Conservation (phyloP, 2,329 filamentous ascomycete genomes). For the Penicillium vulpinum region DNA sequence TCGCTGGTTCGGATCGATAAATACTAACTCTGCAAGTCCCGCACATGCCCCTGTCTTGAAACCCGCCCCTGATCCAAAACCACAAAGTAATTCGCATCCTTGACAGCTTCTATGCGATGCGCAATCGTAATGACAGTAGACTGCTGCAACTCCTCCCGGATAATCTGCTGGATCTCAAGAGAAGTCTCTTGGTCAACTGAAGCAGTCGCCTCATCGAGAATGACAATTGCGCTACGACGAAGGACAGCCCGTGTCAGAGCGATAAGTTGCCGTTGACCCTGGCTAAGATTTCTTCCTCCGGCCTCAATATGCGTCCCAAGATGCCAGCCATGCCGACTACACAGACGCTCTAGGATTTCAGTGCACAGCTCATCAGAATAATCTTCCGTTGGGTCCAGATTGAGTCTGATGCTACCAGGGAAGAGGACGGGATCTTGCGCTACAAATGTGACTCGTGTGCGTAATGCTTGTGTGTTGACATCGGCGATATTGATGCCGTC, state of each 20-base stretch:
- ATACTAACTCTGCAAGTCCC: constrained; percentile 19
- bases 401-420: constrained; percentile 60
- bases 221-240: constrained; percentile 60
- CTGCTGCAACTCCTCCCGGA: constrained; percentile 37
- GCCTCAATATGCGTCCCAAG: constrained; percentile 59
- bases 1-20: neutral
- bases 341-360: constrained; percentile 56
- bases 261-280: constrained; percentile 66
- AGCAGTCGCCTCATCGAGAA: constrained; percentile 67
- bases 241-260: constrained; percentile 64
- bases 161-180: constrained; percentile 41
- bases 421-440: constrained; percentile 68
- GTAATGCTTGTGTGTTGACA: constrained; percentile 60
- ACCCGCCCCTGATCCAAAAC: constrained; percentile 55
- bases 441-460: constrained; percentile 64
- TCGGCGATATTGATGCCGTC: constrained; percentile 62
- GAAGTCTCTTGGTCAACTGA: constrained; percentile 65
- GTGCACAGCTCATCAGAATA: constrained; percentile 58
- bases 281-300: constrained; percentile 62
- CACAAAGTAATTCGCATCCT: constrained; percentile 57
- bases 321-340: constrained; percentile 56
- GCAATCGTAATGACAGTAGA: constrained; percentile 65
- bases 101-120: constrained; percentile 64
- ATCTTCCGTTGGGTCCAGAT: constrained; percentile 62
- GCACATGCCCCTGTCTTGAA: constrained; percentile 29